These are phyloP conservation scores for Amanita pallidorosea DNA, from an alignment of 768 basidiomycete genomes.

Conservation along the genomic window DNA sequence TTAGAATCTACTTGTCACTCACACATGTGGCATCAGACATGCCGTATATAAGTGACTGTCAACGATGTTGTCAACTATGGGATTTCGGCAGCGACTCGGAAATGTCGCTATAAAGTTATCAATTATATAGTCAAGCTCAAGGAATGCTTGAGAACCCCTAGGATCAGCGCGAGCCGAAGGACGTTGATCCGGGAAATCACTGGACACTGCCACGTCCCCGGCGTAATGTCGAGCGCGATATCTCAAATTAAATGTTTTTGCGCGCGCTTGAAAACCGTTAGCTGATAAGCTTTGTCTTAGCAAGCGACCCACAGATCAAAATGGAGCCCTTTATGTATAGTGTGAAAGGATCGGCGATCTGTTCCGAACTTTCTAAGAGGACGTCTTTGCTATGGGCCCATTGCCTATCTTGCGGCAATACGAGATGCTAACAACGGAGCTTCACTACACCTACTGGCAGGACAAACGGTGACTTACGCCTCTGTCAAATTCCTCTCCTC, in stretches of 20 bases:
- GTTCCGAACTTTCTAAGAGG: constrained; percentile 48
- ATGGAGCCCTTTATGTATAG: constrained; percentile 62
- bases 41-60: constrained; percentile 49
- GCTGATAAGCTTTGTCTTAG: not conserved
- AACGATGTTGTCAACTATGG: constrained; percentile 43
- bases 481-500: constrained; percentile 46
- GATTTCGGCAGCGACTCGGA: constrained; percentile 42
- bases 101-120: constrained; percentile 48
- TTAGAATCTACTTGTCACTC: constrained; percentile 9
- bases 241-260: constrained; percentile 58
- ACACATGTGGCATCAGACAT: constrained; percentile 33
- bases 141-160: constrained; percentile 50
- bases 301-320: constrained; percentile 36
- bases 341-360: constrained; percentile 60
- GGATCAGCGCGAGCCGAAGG: constrained; percentile 42
- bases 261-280: constrained; percentile 21
- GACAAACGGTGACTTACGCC: constrained; percentile 32
- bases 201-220: constrained; percentile 41
- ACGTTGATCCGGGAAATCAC: constrained; percentile 25
- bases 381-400: constrained; percentile 56
- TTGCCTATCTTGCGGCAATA: constrained; percentile 44
- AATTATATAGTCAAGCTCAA: constrained; percentile 50
- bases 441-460: not conserved
- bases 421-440: constrained; percentile 26
- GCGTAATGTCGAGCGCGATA: constrained; percentile 50